These are phyloP conservation scores for Irpex sp. DNA, from an alignment of 1,284 basidiomycete species.

Conservation along the genomic window DNA sequence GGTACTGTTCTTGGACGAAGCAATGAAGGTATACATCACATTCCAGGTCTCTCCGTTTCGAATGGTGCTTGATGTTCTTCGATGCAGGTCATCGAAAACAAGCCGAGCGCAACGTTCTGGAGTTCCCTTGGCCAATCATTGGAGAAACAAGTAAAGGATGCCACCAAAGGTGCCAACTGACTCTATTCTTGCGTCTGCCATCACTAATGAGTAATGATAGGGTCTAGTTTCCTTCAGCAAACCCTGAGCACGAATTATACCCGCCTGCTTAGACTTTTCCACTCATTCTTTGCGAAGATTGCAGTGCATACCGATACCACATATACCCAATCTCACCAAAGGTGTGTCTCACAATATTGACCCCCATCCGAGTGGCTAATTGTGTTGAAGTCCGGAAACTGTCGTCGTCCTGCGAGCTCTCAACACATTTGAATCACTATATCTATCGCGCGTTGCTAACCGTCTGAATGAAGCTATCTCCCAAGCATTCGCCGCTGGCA, in stretches of 20 bases:
- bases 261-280: constrained; percentile 82
- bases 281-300: constrained; percentile 94
- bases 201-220: constrained; percentile 33
- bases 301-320: constrained; percentile 91
- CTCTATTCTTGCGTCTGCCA: background rate
- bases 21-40: constrained; percentile 66
- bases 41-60: background rate
- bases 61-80: background rate
- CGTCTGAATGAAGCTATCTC: constrained; percentile 79
- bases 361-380: background rate
- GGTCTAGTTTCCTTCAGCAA: constrained; percentile 82
- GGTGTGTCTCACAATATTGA: constrained; percentile 39
- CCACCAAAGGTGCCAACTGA: constrained; percentile 54
- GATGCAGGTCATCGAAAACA: constrained; percentile 72
- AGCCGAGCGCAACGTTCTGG: constrained; percentile 92
- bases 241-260: constrained; percentile 85
- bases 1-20: constrained; percentile 83
- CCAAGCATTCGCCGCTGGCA: constrained; percentile 66
- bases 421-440: constrained; percentile 78
- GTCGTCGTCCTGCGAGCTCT: constrained; percentile 82
- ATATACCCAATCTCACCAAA: constrained; percentile 81
- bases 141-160: constrained; percentile 77
- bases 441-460: constrained; percentile 79
- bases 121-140: constrained; percentile 74
- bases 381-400: constrained; percentile 74